These are phyloP conservation scores for Galeopsis tetrahit DNA, from an alignment of 257 asterid species.

Conservation along the genomic window DNA sequence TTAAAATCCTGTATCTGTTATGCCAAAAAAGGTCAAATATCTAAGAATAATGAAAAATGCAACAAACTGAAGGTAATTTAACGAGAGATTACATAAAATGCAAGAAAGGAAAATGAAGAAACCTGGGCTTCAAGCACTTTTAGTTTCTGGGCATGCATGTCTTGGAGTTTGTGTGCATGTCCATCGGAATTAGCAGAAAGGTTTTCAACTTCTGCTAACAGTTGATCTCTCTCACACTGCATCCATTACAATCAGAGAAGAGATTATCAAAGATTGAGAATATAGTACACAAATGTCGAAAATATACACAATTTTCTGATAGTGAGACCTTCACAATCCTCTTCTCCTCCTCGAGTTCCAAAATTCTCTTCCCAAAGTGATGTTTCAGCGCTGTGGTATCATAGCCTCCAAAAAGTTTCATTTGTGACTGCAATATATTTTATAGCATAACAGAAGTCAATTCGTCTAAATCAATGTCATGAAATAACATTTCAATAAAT, in stretches of 20 bases:
- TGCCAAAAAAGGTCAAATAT: conserved; percentile 19
- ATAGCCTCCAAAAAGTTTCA: conserved; percentile 69
- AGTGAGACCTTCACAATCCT: conserved; percentile 65
- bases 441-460: conserved; percentile 19
- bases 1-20: conserved; percentile 88
- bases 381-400: conserved; percentile 78
- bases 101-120: background rate
- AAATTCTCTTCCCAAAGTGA: conserved; percentile 75
- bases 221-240: conserved; percentile 76
- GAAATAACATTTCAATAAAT: background rate
- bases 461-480: background rate
- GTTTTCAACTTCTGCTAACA: conserved; percentile 81
- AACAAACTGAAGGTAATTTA: background rate
- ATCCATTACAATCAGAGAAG: conserved; percentile 26
- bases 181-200: conserved; percentile 87
- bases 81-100: background rate
- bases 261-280: conserved; percentile 12
- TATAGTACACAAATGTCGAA: conserved; percentile 11
- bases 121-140: conserved; percentile 90
- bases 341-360: conserved; percentile 87
- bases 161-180: conserved; percentile 77
- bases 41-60: background rate
- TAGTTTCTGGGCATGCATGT: conserved; percentile 76
- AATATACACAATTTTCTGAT: background rate
- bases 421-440: conserved; percentile 65